Conservation (phyloP, 2,329 filamentous ascomycete species). For the Colletotrichum eleusines region DNA sequence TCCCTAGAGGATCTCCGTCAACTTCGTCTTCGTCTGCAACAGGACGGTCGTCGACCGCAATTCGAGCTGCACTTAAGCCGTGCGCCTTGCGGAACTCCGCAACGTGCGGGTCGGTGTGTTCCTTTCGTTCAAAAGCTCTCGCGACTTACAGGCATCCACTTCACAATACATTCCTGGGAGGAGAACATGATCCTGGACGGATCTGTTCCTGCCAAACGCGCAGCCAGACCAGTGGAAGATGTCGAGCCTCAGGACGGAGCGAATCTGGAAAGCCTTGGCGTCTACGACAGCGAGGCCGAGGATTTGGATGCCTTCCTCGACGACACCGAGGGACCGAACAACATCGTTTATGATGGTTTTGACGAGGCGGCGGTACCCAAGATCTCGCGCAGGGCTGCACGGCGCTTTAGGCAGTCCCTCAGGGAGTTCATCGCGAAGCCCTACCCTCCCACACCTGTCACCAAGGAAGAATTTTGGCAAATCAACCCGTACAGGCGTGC, state of each 20-base stretch:
- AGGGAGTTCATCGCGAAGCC: not conserved
- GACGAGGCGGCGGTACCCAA: not conserved
- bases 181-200: constrained; percentile 14
- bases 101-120: not conserved
- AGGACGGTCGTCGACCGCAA: fast-evolving
- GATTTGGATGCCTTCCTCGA: not conserved
- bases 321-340: not conserved
- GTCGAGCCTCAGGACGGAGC: not conserved
- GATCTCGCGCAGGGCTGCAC: not conserved
- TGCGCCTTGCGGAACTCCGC: not conserved
- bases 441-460: not conserved
- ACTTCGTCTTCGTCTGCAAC: not conserved
- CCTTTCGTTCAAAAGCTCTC: not conserved
- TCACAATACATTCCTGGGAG: constrained; percentile 25
- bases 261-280: not conserved
- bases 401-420: not conserved
- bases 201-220: not conserved
- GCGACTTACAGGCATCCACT: not conserved
- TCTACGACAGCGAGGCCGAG: not conserved
- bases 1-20: not conserved
- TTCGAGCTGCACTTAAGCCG: constrained; percentile 27
- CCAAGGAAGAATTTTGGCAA: not conserved
- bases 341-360: constrained; percentile 1
- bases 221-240: not conserved
- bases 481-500: not conserved